phyloP scores from a whole-genome alignment of 2,329 filamentous ascomycete species.

The Cytospora chrysosperma region DNA sequence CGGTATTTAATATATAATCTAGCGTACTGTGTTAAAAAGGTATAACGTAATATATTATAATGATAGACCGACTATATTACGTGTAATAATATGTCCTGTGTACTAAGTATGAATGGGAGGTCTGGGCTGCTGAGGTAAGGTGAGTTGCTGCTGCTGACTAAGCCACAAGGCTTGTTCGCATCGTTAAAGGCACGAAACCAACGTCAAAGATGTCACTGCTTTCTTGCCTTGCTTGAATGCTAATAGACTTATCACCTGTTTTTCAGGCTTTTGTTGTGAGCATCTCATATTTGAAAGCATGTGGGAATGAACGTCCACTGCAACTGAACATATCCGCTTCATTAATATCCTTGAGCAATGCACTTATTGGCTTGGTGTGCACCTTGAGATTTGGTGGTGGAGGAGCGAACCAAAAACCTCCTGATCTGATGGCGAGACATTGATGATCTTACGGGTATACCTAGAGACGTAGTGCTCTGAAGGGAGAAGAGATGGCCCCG shows the following conservation, averaged over 20 bases:
- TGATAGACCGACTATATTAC: no score
- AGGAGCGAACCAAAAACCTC: no score
- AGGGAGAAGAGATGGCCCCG: conserved; percentile 15
- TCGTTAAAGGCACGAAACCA: no score
- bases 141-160: not conserved
- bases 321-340: not conserved
- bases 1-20: no score
- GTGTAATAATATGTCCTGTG: no score
- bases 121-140: not conserved
- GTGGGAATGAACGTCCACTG: not conserved
- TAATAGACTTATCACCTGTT: not conserved
- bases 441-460: no score
- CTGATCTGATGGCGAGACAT: no score
- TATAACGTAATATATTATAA: no score
- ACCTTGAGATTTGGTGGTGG: not conserved
- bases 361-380: not conserved
- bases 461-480: not conserved
- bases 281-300: not conserved
- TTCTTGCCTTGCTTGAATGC: not conserved
- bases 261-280: not conserved
- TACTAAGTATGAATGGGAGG: no score
- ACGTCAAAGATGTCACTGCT: not conserved
- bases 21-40: no score
- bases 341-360: not conserved
- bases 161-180: not conserved